phyloP scores from a whole-genome alignment of 331 rosid species.

The Acacia pycnantha region DNA sequence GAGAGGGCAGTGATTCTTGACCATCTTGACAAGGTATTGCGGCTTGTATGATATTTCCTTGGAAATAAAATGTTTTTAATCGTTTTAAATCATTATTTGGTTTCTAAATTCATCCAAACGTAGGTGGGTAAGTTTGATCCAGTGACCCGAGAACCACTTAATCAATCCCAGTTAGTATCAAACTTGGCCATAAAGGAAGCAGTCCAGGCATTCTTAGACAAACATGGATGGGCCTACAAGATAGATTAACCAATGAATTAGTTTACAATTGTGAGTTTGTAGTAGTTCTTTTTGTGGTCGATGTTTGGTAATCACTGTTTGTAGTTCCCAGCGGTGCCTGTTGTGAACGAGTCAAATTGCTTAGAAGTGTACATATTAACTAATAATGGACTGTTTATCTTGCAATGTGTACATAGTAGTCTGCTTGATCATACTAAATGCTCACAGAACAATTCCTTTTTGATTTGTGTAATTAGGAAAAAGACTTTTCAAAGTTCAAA shows the following conservation, averaged over 20 bases:
- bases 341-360: background rate
- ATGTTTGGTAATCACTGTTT: slow-evolving; percentile 13
- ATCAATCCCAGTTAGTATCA: slow-evolving; percentile 54
- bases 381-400: background rate
- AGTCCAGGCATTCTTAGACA: slow-evolving; percentile 55
- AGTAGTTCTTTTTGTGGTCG: background rate
- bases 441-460: background rate
- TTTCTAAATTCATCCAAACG: background rate
- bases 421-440: background rate
- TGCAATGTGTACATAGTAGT: slow-evolving; percentile 27
- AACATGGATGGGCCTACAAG: slow-evolving; percentile 77
- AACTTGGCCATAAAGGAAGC: slow-evolving; percentile 75
- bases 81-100: background rate
- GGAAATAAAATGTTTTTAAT: background rate
- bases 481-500: background rate
- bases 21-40: slow-evolving; percentile 75
- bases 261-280: slow-evolving; percentile 8
- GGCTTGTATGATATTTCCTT: slow-evolving; percentile 11
- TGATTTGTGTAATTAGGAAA: background rate
- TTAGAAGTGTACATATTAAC: slow-evolving; percentile 25
- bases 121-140: slow-evolving; percentile 80
- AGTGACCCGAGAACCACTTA: slow-evolving; percentile 51
- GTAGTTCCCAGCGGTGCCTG: slow-evolving; percentile 1
- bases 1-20: slow-evolving; percentile 76
- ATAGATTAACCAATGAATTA: slow-evolving; percentile 34